These are phyloP conservation scores for Calycina marina DNA, from an alignment of 2,329 filamentous ascomycete species.

Conservation along the genomic window DNA sequence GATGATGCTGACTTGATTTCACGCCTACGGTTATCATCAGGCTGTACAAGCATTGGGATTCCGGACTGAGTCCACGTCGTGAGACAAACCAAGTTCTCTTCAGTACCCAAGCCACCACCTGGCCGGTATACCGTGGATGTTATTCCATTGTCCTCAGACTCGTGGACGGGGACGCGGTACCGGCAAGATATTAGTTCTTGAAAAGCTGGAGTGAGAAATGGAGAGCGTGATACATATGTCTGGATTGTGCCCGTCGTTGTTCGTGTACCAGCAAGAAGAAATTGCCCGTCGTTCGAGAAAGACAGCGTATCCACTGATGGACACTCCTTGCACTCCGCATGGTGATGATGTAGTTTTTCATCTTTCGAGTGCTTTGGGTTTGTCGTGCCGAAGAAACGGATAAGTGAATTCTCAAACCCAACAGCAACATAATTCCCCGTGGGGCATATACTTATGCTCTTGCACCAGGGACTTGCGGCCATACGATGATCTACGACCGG, in stretches of 20 bases:
- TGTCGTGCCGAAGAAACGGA: slow-evolving; percentile 27
- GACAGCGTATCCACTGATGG: slow-evolving; percentile 27
- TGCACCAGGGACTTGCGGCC: slow-evolving; percentile 26
- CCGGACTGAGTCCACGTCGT: slow-evolving; percentile 30
- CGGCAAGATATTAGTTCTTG: slow-evolving; percentile 24
- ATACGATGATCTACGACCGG: slow-evolving; percentile 26
- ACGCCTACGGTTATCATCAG: slow-evolving; percentile 24
- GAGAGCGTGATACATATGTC: slow-evolving; percentile 25
- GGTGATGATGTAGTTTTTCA: slow-evolving; percentile 25
- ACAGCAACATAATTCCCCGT: slow-evolving; percentile 27
- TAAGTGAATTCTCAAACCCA: slow-evolving; percentile 27
- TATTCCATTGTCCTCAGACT: slow-evolving; percentile 28
- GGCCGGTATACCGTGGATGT: slow-evolving; percentile 25
- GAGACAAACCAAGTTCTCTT: slow-evolving; percentile 26
- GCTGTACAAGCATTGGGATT: slow-evolving; percentile 26
- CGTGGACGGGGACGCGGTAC: slow-evolving; percentile 26
- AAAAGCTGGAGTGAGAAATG: slow-evolving; percentile 22
- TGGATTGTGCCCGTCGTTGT: slow-evolving; percentile 26
- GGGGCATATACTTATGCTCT: slow-evolving; percentile 26
- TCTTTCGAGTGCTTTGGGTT: slow-evolving; percentile 24
- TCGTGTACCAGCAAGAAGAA: slow-evolving; percentile 26
- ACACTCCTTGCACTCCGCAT: slow-evolving; percentile 24
- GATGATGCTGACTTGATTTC: slow-evolving; percentile 23
- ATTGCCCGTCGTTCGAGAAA: slow-evolving; percentile 27
- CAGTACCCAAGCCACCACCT: slow-evolving; percentile 16